phyloP scores from a whole-genome alignment of 805 yeast genomes.

The Wickerhamomyces xylosicus region DNA sequence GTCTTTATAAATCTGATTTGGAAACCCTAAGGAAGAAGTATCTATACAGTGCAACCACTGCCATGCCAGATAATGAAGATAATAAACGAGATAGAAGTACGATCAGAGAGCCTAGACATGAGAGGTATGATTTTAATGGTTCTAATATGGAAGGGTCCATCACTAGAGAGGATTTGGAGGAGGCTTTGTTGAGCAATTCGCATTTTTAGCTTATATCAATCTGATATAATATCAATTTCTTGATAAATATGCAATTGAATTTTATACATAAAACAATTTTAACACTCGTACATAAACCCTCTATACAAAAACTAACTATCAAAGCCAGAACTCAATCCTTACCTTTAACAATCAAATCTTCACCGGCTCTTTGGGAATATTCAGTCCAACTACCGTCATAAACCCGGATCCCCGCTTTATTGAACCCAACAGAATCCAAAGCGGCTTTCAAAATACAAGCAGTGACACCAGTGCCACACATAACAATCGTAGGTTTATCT shows the following conservation, averaged over 20 bases:
- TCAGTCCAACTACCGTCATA: slow-evolving; percentile 91
- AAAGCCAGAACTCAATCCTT: no score
- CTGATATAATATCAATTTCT: no score
- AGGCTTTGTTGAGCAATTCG: slow-evolving; percentile 27
- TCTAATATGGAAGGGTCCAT: slow-evolving; percentile 6
- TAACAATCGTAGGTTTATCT: slow-evolving; percentile 61
- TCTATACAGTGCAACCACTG: not conserved
- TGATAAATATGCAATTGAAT: no score
- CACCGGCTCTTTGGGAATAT: slow-evolving; percentile 70
- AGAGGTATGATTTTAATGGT: not conserved
- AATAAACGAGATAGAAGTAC: slow-evolving; percentile 17
- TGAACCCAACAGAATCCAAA: slow-evolving; percentile 40
- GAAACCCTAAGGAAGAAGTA: not conserved
- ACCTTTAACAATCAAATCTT: slow-evolving; percentile 38
- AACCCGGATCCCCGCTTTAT: slow-evolving; percentile 36
- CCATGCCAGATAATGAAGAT: slow-evolving; percentile 7
- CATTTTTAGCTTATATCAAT: slow-evolving; percentile 17
- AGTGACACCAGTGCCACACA: slow-evolving; percentile 97
- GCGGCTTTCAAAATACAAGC: slow-evolving; percentile 84
- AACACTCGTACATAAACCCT: no score
- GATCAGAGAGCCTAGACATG: no score
- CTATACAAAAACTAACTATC: no score
- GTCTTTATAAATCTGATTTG: slow-evolving; percentile 1
- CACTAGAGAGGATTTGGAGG: slow-evolving; percentile 31
- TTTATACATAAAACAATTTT: no score